Conservation (phyloP, 345 rosid species). For the Toxicodendron radicans region DNA sequence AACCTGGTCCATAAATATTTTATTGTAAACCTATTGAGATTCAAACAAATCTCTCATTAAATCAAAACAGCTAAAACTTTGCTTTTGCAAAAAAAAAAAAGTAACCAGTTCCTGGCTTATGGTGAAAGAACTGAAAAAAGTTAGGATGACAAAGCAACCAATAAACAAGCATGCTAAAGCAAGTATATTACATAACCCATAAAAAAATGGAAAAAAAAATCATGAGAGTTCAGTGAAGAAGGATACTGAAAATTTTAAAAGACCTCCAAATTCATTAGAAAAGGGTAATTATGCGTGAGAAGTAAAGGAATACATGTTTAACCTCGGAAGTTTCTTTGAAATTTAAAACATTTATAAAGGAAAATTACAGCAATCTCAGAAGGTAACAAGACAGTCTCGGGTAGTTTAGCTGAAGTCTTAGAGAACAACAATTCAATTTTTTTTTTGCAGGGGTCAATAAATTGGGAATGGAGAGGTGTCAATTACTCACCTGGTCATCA, state of each 20-base stretch:
- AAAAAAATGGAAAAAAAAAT: neutral
- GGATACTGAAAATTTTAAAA: neutral
- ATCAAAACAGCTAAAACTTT: neutral
- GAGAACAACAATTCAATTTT: neutral
- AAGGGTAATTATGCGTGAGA: neutral
- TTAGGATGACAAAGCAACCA: neutral
- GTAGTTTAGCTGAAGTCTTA: neutral
- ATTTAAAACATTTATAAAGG: no score
- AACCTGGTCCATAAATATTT: neutral
- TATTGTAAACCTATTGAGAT: neutral
- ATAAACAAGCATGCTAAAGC: neutral
- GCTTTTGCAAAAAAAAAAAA: neutral
- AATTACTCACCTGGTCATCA: slow-evolving; percentile 63
- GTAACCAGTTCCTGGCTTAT: neutral
- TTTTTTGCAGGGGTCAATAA: neutral
- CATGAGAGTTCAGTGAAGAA: neutral
- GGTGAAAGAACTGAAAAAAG: neutral
- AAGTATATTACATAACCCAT: neutral
- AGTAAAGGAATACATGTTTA: neutral
- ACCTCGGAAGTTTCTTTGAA: neutral
- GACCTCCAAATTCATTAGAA: neutral
- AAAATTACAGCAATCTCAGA: neutral
- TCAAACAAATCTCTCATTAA: neutral
- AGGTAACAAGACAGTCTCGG: neutral
- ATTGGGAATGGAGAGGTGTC: neutral